Evolutionary conservation across 352 stramenopile species (phyloP), one percentile per base, ranked within the genome.

Genomic region (Phytophthora capsici): DNA sequence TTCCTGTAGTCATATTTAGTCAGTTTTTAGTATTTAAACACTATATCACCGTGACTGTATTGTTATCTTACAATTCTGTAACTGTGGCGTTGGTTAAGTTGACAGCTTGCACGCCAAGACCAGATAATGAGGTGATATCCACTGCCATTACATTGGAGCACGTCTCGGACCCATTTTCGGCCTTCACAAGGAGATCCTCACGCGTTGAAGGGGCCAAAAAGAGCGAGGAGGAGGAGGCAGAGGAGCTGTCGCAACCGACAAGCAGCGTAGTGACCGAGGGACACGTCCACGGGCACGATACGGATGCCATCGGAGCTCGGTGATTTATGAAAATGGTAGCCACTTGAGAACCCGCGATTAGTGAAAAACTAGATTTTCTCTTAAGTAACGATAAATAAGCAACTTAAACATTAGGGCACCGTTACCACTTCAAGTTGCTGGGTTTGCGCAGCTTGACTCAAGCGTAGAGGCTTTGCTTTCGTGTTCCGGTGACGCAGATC

Each of bases 1-100:
- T 73, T 69, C 52, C 65, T 73, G 34, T 32, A 25, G 8, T 4
- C 34, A 14, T 52, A 63, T 63, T 22, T 57, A 22, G 51, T 68
- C 59, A 68, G 20, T 68, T 45, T 30, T 46, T 10, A 14, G 12
- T 4, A 13, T 23, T 59, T 60, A 8, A 28, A 30, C 12, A 6
- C 5, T 22, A 12, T 40, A 45, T 25, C 10, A 57, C 13, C 19
- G 16, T 32, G 30, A 13, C 16, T 37, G 6, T 1, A 66, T 9
- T 7, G 17, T 8, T 14, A 5, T 38, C 57, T 19, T 61, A 73
- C 65, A 73, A 13, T 6, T 43, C 26, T 43, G 26, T 52, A 6
- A 73, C 32, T 14, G 46, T 62, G 17, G 65, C 9, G 26, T 52
- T 40, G 9, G 10, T 22, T 10, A 73, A 14, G 0, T 57, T 20